Conservation (phyloP, 2,329 filamentous ascomycete genomes). For the Fusarium caatingaense region DNA sequence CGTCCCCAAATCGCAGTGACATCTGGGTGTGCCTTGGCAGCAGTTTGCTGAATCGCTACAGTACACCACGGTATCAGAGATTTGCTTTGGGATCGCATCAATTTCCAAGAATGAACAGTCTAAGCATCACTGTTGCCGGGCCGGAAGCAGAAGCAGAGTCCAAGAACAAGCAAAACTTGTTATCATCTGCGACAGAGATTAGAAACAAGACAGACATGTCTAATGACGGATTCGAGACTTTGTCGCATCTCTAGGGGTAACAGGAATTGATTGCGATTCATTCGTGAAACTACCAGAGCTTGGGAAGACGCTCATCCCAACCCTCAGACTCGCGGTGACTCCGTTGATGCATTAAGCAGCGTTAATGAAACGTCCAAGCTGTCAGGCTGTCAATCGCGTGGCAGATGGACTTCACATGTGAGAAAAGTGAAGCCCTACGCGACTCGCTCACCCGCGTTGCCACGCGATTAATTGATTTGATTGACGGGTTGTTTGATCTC, state of each 20-base stretch:
- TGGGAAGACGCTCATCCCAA: background rate
- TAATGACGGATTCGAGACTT: slow-evolving; percentile 3
- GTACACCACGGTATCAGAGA: background rate
- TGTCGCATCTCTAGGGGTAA: slow-evolving; percentile 1
- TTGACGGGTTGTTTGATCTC: background rate
- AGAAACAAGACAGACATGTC: slow-evolving; percentile 12
- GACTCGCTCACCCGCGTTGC: slow-evolving; percentile 28
- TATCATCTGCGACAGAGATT: slow-evolving; percentile 17
- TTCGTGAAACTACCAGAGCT: slow-evolving; percentile 11
- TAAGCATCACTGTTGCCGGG: slow-evolving; percentile 8
- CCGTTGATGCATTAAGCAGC: slow-evolving; percentile 16
- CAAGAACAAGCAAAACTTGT: slow-evolving; percentile 1
- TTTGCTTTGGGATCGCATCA: background rate
- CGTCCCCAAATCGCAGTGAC: slow-evolving; percentile 16
- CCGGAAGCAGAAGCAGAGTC: slow-evolving; percentile 19
- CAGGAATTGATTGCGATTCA: slow-evolving; percentile 12
- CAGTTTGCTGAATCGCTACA: background rate
- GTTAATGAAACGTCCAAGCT: slow-evolving; percentile 30
- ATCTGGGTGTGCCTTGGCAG: slow-evolving; percentile 14
- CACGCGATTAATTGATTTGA: background rate
- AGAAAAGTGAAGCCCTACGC: slow-evolving; percentile 11
- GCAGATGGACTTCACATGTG: slow-evolving; percentile 6
- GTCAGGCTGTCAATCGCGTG: slow-evolving; percentile 40
- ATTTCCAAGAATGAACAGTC: slow-evolving; percentile 7
- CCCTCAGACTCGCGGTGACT: slow-evolving; percentile 12